phyloP scores from a whole-genome alignment of 176 grass and related monocot genomes.

The Carex scoparia region DNA sequence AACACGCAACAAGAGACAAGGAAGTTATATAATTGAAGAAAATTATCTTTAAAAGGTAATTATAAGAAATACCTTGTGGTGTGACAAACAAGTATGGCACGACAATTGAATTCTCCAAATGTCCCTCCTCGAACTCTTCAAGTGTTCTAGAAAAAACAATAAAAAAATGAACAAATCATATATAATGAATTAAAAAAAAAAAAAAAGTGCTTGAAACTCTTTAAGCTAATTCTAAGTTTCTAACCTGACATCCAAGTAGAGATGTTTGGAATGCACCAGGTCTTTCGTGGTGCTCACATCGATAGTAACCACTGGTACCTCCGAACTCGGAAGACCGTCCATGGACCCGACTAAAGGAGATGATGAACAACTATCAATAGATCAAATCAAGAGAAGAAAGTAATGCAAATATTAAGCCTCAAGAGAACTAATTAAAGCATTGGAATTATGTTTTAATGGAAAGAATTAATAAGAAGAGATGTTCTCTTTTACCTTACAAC shows the following conservation, averaged over 20 bases:
- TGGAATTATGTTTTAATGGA: neutral
- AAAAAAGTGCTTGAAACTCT: too few species aligned
- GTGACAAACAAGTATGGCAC: constrained; percentile 68
- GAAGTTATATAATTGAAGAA: neutral
- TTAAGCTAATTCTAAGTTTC: constrained; percentile 20
- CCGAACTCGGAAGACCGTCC: neutral
- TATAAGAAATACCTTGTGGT: constrained; percentile 39
- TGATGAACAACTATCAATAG: neutral
- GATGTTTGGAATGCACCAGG: constrained; percentile 38
- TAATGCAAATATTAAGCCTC: neutral
- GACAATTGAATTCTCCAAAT: constrained; percentile 39
- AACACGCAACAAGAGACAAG: neutral
- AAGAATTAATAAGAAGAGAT: neutral
- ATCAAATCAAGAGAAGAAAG: neutral
- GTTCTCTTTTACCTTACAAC: neutral
- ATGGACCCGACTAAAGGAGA: neutral
- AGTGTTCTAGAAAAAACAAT: constrained; percentile 40
- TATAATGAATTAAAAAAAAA: too few species aligned
- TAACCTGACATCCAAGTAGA: constrained; percentile 66
- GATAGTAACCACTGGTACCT: constrained; percentile 27
- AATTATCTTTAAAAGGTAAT: neutral
- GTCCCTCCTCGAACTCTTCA: constrained; percentile 60
- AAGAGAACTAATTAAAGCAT: neutral
- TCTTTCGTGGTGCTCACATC: constrained; percentile 33
- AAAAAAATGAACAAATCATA: neutral